Evolutionary conservation across 192 early-diverging fungal genomes (phyloP).

Genomic region (Geosiphon pyriformis): DNA sequence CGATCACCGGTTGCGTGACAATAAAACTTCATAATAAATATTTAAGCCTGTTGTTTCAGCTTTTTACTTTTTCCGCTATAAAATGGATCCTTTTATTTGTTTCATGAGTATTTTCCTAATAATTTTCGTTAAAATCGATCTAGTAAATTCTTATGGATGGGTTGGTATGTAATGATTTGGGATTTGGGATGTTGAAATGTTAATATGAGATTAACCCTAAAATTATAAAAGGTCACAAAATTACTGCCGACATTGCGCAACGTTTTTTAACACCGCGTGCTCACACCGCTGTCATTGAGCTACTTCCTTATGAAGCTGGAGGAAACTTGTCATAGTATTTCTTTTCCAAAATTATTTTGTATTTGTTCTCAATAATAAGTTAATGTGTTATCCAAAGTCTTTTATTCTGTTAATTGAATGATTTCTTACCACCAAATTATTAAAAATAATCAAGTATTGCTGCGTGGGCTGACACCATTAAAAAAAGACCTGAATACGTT

Average conservation of each 20-base stretch:
- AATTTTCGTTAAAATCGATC: background rate
- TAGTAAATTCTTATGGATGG: background rate
- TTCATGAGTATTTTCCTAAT: background rate
- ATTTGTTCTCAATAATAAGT: conserved; percentile 23
- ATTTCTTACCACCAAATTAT: background rate
- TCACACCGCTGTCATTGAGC: conserved; percentile 9
- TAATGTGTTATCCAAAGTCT: background rate
- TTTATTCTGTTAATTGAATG: background rate
- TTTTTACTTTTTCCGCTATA: too few species aligned
- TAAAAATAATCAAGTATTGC: conserved; percentile 12
- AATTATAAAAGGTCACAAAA: conserved; percentile 33
- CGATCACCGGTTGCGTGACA: too few species aligned
- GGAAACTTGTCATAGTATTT: conserved; percentile 30
- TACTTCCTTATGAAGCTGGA: conserved; percentile 26
- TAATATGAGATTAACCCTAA: background rate
- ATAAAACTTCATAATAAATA: too few species aligned
- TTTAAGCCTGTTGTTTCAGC: too few species aligned
- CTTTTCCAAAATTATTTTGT: conserved; percentile 24
- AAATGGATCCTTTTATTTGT: too few species aligned
- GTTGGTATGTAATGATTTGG: background rate
- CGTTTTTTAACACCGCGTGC: conserved; percentile 33
- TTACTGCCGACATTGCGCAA: conserved; percentile 38
- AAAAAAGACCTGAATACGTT: conserved; percentile 1
- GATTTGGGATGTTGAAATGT: background rate
- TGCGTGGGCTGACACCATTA: conserved; percentile 20